A percentile compares a stretch with the other conserved stretches of the same genome.
Evolutionary conservation across 2,329 filamentous ascomycete genomes (phyloP).

Genomic region (Verticillium isaacii): DNA sequence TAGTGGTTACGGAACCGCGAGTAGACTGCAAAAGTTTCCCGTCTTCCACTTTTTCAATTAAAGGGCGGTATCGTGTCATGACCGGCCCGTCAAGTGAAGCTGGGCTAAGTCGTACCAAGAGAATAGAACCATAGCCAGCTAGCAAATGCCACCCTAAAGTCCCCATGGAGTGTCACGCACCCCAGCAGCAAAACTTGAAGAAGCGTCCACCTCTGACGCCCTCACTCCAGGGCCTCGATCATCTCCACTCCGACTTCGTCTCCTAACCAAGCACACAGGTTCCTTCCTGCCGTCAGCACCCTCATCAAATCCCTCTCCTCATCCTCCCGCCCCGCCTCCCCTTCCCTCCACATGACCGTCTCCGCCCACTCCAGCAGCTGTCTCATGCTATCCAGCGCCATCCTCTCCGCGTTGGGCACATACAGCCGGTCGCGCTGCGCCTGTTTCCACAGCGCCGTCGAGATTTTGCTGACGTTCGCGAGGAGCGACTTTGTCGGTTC

Average conservation of each 20-base stretch:
- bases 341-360: slow-evolving; percentile 18
- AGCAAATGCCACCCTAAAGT: too few species aligned
- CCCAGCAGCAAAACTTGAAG: too few species aligned
- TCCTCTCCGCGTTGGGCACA: slow-evolving; percentile 21
- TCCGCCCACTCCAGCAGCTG: slow-evolving; percentile 23
- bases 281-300: slow-evolving; percentile 15
- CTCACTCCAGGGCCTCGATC: not conserved
- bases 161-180: too few species aligned
- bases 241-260: not conserved
- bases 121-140: too few species aligned
- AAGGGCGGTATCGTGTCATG: too few species aligned
- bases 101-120: too few species aligned
- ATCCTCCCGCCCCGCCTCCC: slow-evolving; percentile 4
- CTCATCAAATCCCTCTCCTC: not conserved
- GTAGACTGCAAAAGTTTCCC: too few species aligned
- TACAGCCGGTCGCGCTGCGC: slow-evolving; percentile 22
- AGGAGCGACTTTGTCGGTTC: slow-evolving; percentile 19
- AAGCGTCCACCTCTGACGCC: too few species aligned
- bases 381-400: slow-evolving; percentile 22
- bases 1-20: too few species aligned
- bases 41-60: too few species aligned
- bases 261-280: slow-evolving; percentile 19
- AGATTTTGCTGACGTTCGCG: slow-evolving; percentile 23
- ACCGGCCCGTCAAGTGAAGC: too few species aligned
- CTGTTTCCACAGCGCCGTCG: slow-evolving; percentile 23